These are phyloP conservation scores for Trichophyton equinum DNA, from an alignment of 2,329 filamentous ascomycete species.

Conservation along the genomic window DNA sequence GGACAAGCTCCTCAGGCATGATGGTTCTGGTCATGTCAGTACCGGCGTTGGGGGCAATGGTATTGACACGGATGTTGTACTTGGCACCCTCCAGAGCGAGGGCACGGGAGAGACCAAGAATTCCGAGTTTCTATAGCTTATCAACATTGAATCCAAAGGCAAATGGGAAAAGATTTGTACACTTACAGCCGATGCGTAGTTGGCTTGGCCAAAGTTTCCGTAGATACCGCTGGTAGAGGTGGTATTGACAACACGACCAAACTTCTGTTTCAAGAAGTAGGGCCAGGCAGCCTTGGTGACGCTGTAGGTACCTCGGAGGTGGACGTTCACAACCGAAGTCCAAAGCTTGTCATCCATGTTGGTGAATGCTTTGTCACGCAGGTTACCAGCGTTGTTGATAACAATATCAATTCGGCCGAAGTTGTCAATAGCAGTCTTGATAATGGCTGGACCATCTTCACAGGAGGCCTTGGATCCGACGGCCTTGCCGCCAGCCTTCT, in stretches of 20 bases:
- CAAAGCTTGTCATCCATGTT: constrained; percentile 96
- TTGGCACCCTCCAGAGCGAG: constrained; percentile 87
- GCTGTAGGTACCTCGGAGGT: constrained; percentile 91
- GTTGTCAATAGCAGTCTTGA: constrained; percentile 85
- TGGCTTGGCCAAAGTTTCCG: constrained; percentile 97
- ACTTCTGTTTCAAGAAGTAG: constrained; percentile 96
- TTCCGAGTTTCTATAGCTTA: constrained; percentile 60
- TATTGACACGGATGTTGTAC: constrained; percentile 98
- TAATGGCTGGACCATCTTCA: constrained; percentile 79
- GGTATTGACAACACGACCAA: constrained; percentile 91
- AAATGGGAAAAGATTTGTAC: constrained; percentile 17
- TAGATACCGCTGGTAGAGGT: constrained; percentile 96
- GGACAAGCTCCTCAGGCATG: constrained; percentile 92
- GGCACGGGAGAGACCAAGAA: constrained; percentile 87
- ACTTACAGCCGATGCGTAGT: constrained; percentile 80
- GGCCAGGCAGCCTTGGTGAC: constrained; percentile 96
- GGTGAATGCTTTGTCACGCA: constrained; percentile 91
- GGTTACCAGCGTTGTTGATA: constrained; percentile 95
- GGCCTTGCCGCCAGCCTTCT: constrained; percentile 75
- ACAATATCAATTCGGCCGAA: constrained; percentile 91
- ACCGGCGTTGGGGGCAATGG: constrained; percentile 92
- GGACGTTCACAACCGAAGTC: constrained; percentile 84
- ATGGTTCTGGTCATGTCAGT: constrained; percentile 90
- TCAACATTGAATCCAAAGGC: constrained; percentile 5
- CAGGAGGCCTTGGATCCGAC: constrained; percentile 87